These are phyloP conservation scores for Psophocarpus tetragonolobus DNA, from an alignment of 306 rosid genomes.

Conservation along the genomic window DNA sequence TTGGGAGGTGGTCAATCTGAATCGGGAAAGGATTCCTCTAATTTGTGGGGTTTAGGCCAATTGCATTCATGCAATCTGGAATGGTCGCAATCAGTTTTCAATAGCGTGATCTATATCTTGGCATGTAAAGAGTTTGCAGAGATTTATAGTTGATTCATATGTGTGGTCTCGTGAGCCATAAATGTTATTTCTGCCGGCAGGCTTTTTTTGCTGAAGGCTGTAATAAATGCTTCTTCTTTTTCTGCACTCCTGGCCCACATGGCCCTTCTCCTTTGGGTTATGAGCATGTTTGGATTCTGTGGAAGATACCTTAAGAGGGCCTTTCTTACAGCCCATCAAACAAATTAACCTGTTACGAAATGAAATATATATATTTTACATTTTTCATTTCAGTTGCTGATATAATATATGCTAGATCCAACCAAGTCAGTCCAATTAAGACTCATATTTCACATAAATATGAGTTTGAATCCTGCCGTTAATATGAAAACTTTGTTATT, in stretches of 20 bases:
- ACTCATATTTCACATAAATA: not conserved
- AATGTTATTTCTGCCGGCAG: slow-evolving; percentile 18
- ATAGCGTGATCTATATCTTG: slow-evolving; percentile 26
- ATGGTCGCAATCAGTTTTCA: slow-evolving; percentile 22
- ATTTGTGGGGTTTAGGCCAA: not conserved
- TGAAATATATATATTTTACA: not conserved
- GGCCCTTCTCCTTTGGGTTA: slow-evolving; percentile 2
- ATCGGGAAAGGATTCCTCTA: not conserved
- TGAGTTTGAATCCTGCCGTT: not conserved
- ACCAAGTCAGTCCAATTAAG: too few relatives aligned
- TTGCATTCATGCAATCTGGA: slow-evolving; percentile 1
- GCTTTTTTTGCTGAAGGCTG: not conserved
- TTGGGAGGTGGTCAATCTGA: slow-evolving; percentile 24
- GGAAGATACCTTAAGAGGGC: not conserved
- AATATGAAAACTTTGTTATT: too few relatives aligned
- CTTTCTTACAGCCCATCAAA: not conserved
- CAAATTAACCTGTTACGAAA: not conserved
- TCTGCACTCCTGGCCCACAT: slow-evolving; percentile 22
- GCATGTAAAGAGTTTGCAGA: slow-evolving; percentile 18
- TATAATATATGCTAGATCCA: not conserved
- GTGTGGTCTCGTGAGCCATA: slow-evolving; percentile 12
- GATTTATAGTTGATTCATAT: not conserved
- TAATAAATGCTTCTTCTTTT: slow-evolving; percentile 25
- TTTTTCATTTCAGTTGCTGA: not conserved
- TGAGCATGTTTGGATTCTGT: not conserved